Base-by-base conservation (phyloP, 2,329 filamentous ascomycete species). In the Clonostachys rosea region DNA sequence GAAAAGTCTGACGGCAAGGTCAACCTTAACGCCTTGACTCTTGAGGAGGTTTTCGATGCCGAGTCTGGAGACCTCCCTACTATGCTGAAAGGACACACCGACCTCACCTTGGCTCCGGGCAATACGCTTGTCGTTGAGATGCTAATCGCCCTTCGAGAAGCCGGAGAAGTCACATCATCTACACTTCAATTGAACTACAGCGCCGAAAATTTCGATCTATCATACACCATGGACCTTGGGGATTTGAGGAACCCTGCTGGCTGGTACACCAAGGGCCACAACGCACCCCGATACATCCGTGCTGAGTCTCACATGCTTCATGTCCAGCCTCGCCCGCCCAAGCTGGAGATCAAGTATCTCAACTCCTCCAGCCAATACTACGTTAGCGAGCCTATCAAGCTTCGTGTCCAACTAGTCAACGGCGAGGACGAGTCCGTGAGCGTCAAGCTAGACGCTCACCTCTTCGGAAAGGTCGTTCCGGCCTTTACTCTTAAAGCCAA, bases 261-360 rank as follows among this genome's bases (percentile, higher is more conserved):
- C 2, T 85, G 81, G 81, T 77, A 76, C 49, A 63, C 71, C 3
- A 62, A 68, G 7, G 63, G 65, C 4, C 65, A 68, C 13, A 60
- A 63, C 0, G 73, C 66, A 45, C 74, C 74, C 49, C 71, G 67
- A 30, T 62, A 79, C 17, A 65, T 74, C 30, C 73, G 81, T 9
- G 54, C 66, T 11, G 71, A 77, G 42, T 68, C 78, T 9, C 72
- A 79, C 34, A 69, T 71, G 3, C 79, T 95, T 47, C 84, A 81
- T 47, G 83, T 99, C 20, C 75, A 91, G 46, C 92, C 94, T 2
- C 88, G 95, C 54, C 94, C 92, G 30, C 94, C 94, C 1, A 97
- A 96, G 66, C 83, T 99, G 71, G 84, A 89, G 55, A 81, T 99
- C 42, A 77, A 71, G 24, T 69, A 89, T 10, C 71, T 79, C 3